A percentile compares a stretch with the other conserved stretches of the same genome.
phyloP scores from a whole-genome alignment of 2,329 filamentous ascomycete genomes.

The Aspergillus neotritici region DNA sequence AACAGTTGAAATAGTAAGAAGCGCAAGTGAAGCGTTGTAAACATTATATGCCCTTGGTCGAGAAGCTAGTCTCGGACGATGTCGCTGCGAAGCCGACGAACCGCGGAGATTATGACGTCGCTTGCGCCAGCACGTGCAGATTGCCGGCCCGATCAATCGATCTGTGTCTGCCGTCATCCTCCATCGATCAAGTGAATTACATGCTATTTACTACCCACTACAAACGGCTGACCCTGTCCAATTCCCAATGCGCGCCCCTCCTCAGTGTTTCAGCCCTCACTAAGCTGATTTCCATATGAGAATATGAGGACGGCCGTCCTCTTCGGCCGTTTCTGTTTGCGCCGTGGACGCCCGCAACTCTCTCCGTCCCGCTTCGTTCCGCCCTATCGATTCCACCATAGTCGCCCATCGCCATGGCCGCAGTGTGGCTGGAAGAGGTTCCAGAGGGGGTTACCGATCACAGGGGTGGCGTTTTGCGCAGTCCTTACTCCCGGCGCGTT shows the following conservation, averaged over 20 bases:
- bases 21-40: no score
- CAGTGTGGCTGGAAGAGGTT: conserved; percentile 11
- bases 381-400: conserved; percentile 28
- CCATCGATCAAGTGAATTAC: not conserved
- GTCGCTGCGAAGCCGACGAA: no score
- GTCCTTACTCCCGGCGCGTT: conserved; percentile 54
- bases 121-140: no score
- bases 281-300: conserved; percentile 17
- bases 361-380: conserved; percentile 22
- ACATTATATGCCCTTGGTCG: no score
- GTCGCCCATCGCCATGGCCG: conserved; percentile 20
- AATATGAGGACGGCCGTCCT: conserved; percentile 48
- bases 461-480: conserved; percentile 34
- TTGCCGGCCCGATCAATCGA: no score
- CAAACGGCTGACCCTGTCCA: no score
- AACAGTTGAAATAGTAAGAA: no score
- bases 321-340: conserved; percentile 47
- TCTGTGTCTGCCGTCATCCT: not conserved
- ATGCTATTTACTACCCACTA: no score
- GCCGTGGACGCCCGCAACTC: conserved; percentile 34
- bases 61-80: no score
- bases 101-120: no score
- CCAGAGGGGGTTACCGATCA: conserved; percentile 20
- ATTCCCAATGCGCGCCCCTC: not conserved
- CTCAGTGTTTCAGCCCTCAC: conserved; percentile 5